These are phyloP conservation scores for Musa schizocarpa DNA, from an alignment of 176 grass and related monocot genomes.

Conservation along the genomic window DNA sequence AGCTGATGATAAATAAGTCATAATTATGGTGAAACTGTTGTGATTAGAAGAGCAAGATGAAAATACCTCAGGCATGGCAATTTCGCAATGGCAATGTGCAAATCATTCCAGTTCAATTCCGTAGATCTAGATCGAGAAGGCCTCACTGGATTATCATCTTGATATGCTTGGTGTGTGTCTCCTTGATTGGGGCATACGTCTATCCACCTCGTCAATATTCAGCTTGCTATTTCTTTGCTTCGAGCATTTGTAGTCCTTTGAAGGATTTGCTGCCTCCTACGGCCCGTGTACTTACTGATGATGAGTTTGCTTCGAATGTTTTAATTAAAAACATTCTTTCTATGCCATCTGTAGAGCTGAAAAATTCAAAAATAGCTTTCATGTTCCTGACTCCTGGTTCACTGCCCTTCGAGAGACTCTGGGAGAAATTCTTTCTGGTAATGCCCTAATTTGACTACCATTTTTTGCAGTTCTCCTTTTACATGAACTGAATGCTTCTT, in stretches of 20 bases:
- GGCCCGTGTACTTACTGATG: slow-evolving; percentile 45
- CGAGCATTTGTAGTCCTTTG: slow-evolving; percentile 57
- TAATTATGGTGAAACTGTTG: neutral
- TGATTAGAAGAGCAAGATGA: slow-evolving; percentile 26
- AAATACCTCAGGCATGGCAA: slow-evolving; percentile 34
- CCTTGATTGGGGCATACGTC: slow-evolving; percentile 62
- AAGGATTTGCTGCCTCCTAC: slow-evolving; percentile 68
- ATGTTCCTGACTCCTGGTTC: slow-evolving; percentile 93
- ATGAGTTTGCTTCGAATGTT: slow-evolving; percentile 63
- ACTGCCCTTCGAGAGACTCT: slow-evolving; percentile 85
- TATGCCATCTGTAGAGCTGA: slow-evolving; percentile 45
- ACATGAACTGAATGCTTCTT: neutral
- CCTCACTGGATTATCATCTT: slow-evolving; percentile 90
- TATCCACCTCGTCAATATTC: slow-evolving; percentile 65
- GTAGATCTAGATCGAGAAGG: slow-evolving; percentile 44
- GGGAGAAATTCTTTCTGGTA: slow-evolving; percentile 93
- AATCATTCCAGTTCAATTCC: slow-evolving; percentile 43
- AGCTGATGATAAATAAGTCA: neutral
- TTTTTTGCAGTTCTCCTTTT: neutral
- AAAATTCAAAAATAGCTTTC: slow-evolving; percentile 78
- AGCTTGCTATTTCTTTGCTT: slow-evolving; percentile 67
- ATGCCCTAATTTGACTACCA: neutral
- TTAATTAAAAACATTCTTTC: slow-evolving; percentile 62
- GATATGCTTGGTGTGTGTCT: slow-evolving; percentile 59
- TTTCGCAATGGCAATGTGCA: slow-evolving; percentile 41